phyloP scores from a whole-genome alignment of 1,284 basidiomycete species.

The Exobasidium rhododendri region DNA sequence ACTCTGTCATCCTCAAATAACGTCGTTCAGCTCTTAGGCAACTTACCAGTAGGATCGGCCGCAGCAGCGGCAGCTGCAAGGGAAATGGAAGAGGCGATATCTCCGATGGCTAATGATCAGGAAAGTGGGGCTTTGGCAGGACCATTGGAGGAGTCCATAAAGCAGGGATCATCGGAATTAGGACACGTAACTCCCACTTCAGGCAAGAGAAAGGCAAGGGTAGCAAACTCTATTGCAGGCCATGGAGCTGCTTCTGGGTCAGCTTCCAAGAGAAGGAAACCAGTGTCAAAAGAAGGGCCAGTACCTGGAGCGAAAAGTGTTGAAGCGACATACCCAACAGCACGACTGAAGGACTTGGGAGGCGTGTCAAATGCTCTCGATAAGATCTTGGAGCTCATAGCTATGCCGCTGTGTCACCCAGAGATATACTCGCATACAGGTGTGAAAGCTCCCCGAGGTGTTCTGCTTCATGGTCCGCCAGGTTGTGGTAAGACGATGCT shows the following conservation, averaged over 20 bases:
- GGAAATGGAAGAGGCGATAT: not conserved
- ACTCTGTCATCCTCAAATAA: not conserved
- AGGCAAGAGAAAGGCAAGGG: conserved; percentile 5
- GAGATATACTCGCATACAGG: conserved; percentile 93
- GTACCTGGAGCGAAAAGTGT: not conserved
- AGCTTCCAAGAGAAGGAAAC: not conserved
- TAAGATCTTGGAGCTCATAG: conserved; percentile 90
- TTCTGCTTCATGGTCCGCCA: conserved; percentile 88
- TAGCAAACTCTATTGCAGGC: not conserved
- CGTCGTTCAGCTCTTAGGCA: too few species aligned
- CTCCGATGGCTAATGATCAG: not conserved
- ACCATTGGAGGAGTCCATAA: not conserved
- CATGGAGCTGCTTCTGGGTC: not conserved
- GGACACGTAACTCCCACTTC: not conserved
- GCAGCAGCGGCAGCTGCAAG: conserved; percentile 3
- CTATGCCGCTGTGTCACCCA: conserved; percentile 88
- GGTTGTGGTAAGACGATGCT: conserved; percentile 80
- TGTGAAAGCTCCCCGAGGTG: conserved; percentile 87
- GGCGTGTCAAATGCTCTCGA: conserved; percentile 82
- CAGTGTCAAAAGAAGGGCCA: not conserved
- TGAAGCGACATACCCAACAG: conserved; percentile 58
- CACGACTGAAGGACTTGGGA: conserved; percentile 78
- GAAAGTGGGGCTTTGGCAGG: not conserved
- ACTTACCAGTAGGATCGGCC: not conserved
- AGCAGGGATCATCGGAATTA: not conserved